Evolutionary conservation across 345 rosid genomes (phyloP), one percentile per base, ranked within the genome.

Genomic region (Luvunga scandens): DNA sequence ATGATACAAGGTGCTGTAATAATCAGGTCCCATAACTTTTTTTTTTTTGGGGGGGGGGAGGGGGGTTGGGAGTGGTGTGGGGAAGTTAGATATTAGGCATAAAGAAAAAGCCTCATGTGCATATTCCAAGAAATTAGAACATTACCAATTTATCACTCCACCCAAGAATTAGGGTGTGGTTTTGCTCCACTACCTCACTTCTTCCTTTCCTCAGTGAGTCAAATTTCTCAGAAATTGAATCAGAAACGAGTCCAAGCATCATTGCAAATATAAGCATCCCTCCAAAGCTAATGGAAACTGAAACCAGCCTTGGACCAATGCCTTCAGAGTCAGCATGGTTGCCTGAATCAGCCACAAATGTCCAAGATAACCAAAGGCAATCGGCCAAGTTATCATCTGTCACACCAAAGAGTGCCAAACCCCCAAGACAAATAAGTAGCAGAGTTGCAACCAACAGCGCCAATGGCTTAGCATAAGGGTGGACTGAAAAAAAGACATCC

Each of bases 131-230:
- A 66, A 78, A 53, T 72, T 9, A 81, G 86, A 83, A 62, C 45
- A 71, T 85, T 89, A 91, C 95, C 91, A 91, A 77, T 83, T 91
- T 91, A 84, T 91, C 95, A 78, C 95, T 91, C 95, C 93, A 90
- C 25, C 95, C 95, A 85, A 91, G 93, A 74, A 91, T 71, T 34
- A 91, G 85, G 69, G 93, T 88, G 87, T 91, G 95, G 66, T 87
- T 88, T 73, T 83, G 90, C 91, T 90, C 91, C 71, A 91, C 90
- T 8, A 88, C 93, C 80, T 86, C 88, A 74, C 95, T 88, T 77
- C 82, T 89, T 80, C 93, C 95, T 83, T 91, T 91, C 84, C 95
- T 82, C 76, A 90, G 76, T 0, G 93, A 91, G 84, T 90, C 96
- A 71, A 90, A 84, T 83, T 90, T 91, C 90, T 91, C 92, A 18